These are phyloP conservation scores for Nannochloropsis gaditana DNA, from an alignment of 108 stramenopile species.

Conservation along the genomic window DNA sequence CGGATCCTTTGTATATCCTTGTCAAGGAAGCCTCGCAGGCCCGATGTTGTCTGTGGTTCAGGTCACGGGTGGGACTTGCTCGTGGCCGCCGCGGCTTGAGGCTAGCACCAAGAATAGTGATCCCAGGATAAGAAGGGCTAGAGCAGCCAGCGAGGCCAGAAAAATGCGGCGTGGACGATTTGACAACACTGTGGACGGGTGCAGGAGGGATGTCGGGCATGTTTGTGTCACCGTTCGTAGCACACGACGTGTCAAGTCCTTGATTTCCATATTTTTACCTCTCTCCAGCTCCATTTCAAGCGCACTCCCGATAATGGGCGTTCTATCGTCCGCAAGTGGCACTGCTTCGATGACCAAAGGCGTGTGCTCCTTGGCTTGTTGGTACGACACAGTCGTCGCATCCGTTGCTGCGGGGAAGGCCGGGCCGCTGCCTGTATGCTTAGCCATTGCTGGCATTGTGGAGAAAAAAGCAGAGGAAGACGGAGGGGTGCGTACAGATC, in stretches of 20 bases:
- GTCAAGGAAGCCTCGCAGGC: too few species aligned
- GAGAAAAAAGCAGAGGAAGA: neutral
- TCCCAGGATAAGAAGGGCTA: slow-evolving; percentile 9
- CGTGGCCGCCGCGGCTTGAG: too few species aligned
- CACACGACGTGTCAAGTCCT: neutral
- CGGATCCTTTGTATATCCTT: too few species aligned
- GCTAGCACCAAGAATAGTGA: neutral
- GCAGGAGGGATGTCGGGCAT: neutral
- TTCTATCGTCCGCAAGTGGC: neutral
- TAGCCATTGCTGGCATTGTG: neutral
- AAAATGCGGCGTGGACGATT: slow-evolving; percentile 15
- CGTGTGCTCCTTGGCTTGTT: neutral
- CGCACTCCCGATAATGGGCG: neutral
- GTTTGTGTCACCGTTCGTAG: neutral
- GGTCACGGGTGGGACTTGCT: too few species aligned
- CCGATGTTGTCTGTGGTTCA: too few species aligned
- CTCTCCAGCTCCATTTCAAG: slow-evolving; percentile 19
- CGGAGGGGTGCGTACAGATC: too few species aligned
- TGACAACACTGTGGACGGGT: neutral
- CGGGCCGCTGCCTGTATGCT: neutral
- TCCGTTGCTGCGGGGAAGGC: neutral
- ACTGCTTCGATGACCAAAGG: neutral
- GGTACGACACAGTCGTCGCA: neutral
- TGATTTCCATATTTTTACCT: neutral
- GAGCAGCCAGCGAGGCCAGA: neutral